These are phyloP conservation scores for Raphanus sativus DNA, from an alignment of 345 rosid genomes.

Conservation along the genomic window DNA sequence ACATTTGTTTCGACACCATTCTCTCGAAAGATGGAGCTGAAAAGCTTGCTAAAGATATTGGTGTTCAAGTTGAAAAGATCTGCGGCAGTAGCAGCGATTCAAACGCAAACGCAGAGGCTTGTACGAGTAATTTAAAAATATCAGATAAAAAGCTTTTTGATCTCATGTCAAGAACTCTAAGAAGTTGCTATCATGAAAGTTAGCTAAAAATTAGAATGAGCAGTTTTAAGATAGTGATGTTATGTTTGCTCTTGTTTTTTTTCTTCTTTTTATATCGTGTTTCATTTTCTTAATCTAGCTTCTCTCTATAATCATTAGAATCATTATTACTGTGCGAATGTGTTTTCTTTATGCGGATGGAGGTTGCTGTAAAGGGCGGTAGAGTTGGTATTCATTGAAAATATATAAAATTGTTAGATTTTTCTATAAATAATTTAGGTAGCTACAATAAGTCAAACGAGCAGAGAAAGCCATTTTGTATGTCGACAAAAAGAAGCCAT, in stretches of 20 bases:
- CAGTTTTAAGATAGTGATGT: slow-evolving; percentile 20
- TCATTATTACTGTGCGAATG: background rate
- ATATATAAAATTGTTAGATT: background rate
- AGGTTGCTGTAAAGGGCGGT: slow-evolving; percentile 21
- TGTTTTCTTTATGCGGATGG: background rate
- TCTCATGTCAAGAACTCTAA: slow-evolving; percentile 53
- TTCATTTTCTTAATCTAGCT: background rate
- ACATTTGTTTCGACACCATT: slow-evolving; percentile 67
- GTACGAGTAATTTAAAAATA: slow-evolving; percentile 26
- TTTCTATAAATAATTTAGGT: background rate
- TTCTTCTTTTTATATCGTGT: background rate
- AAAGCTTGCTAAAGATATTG: slow-evolving; percentile 51
- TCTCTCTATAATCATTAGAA: slow-evolving; percentile 6
- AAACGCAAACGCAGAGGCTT: slow-evolving; percentile 19
- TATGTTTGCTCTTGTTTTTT: background rate
- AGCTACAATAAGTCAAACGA: slow-evolving; percentile 3
- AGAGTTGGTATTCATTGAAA: slow-evolving; percentile 23
- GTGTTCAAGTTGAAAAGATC: slow-evolving; percentile 52
- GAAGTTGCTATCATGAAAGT: slow-evolving; percentile 44
- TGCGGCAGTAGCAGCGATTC: slow-evolving; percentile 34
- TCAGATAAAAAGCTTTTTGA: slow-evolving; percentile 55
- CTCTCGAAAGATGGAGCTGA: slow-evolving; percentile 47
- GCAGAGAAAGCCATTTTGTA: slow-evolving; percentile 15
- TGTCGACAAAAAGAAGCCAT: background rate
- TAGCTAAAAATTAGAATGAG: slow-evolving; percentile 12